phyloP scores from a whole-genome alignment of 108 stramenopile genomes.

The Nitzschia sp. region DNA sequence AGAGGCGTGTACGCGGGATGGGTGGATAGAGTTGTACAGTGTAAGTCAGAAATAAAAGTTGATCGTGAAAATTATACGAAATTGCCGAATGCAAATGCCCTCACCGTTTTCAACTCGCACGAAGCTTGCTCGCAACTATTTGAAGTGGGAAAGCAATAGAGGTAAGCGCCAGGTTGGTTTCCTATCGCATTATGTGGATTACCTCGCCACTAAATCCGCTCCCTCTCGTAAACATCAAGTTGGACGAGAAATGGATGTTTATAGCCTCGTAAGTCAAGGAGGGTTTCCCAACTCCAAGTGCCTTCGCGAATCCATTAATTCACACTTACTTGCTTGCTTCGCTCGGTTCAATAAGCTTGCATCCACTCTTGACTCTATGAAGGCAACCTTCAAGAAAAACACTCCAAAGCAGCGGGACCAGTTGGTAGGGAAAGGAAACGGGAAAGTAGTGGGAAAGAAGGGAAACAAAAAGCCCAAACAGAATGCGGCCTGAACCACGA shows the following conservation, averaged over 20 bases:
- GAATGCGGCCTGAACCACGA: too few species aligned
- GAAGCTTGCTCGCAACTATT: constrained; percentile 13
- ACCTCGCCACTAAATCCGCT: background rate
- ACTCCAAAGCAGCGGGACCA: constrained; percentile 2
- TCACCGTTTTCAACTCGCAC: too few species aligned
- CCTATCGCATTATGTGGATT: background rate
- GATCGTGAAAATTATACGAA: constrained; percentile 6
- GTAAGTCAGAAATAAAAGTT: background rate
- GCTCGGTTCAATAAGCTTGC: constrained; percentile 6
- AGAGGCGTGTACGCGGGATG: constrained; percentile 21
- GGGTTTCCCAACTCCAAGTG: too few species aligned
- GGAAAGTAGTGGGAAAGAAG: too few species aligned
- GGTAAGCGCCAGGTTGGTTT: background rate
- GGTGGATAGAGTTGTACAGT: constrained; percentile 35
- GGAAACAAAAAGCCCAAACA: too few species aligned
- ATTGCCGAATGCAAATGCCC: too few species aligned
- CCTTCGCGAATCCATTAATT: too few species aligned
- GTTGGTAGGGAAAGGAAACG: background rate
- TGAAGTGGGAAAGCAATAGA: constrained; percentile 38
- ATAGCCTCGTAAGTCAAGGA: too few species aligned
- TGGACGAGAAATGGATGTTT: constrained; percentile 9
- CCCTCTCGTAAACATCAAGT: background rate
- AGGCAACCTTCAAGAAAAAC: constrained; percentile 21
- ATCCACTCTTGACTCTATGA: constrained; percentile 19
- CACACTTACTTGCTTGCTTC: too few species aligned